Conservation (phyloP, 2,329 filamentous ascomycete genomes). For the Talaromyces amestolkiae region DNA sequence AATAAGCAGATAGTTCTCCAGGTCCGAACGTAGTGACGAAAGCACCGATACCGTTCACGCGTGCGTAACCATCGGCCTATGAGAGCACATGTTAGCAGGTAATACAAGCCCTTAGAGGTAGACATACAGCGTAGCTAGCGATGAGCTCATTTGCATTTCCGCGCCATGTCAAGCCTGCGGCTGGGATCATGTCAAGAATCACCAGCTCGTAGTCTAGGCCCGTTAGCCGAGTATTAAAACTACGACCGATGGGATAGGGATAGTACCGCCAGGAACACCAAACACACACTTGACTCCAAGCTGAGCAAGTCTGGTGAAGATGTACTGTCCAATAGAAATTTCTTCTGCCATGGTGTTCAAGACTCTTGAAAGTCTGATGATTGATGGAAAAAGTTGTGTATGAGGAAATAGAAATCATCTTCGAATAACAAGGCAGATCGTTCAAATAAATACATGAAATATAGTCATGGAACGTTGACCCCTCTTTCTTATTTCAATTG, state of each 20-base stretch:
- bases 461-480: neutral
- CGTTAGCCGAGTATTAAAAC: no score
- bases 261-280: constrained; percentile 16
- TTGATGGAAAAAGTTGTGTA: neutral
- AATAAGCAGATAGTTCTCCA: constrained; percentile 23
- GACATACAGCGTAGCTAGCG: constrained; percentile 22
- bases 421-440: neutral
- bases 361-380: neutral
- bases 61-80: constrained; percentile 17
- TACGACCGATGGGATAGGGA: neutral
- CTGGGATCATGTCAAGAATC: constrained; percentile 23
- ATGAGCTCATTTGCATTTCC: constrained; percentile 24
- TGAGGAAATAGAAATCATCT: neutral
- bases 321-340: constrained; percentile 15
- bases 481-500: neutral
- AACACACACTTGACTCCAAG: constrained; percentile 14
- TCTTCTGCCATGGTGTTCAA: constrained; percentile 12
- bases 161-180: constrained; percentile 22
- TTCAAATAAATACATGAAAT: neutral
- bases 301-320: constrained; percentile 10
- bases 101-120: neutral
- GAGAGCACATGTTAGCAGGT: neutral
- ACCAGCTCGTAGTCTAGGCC: constrained; percentile 16
- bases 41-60: constrained; percentile 23
- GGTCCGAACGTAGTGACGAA: constrained; percentile 25